Percentiles rank a stretch among this genome's conserved stretches.
These are phyloP conservation scores for Chondrus crispus DNA, from an alignment of 23 red algal species.

Conservation along the genomic window DNA sequence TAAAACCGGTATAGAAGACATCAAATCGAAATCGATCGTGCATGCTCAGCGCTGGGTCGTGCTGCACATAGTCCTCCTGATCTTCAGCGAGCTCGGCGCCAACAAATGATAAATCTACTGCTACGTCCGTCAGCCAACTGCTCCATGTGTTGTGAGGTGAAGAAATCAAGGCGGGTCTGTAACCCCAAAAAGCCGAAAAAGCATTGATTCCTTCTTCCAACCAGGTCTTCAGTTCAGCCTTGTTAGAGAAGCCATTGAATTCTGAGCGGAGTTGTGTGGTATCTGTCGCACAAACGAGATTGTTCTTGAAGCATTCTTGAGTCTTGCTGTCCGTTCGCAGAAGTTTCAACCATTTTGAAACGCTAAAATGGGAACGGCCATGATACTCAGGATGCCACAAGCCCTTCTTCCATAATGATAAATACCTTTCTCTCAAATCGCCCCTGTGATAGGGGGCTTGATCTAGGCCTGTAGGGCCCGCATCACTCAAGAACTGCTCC, in stretches of 20 bases:
- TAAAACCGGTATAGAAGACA: constrained; percentile 64
- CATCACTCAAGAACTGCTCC: constrained; percentile 24
- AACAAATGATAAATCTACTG: constrained; percentile 18
- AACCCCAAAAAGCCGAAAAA: constrained; percentile 65
- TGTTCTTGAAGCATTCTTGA: constrained; percentile 37
- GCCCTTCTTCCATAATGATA: constrained; percentile 5
- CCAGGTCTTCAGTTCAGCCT: constrained; percentile 13
- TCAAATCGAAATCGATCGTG: constrained; percentile 69
- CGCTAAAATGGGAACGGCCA: constrained; percentile 62
- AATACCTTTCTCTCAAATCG: constrained; percentile 21
- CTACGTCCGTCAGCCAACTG: constrained; percentile 41
- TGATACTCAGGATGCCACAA: constrained; percentile 82
- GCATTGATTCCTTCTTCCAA: constrained; percentile 52
- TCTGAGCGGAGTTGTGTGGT: constrained; percentile 15
- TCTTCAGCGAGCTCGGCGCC: constrained; percentile 66
- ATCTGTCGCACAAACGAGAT: constrained; percentile 34
- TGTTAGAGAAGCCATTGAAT: constrained; percentile 32
- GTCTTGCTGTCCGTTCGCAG: constrained; percentile 30
- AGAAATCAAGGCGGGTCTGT: constrained; percentile 52
- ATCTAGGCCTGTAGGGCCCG: constrained; percentile 13
- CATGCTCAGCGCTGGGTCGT: constrained; percentile 7
- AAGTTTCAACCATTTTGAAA: constrained; percentile 26
- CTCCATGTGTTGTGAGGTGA: constrained; percentile 79
- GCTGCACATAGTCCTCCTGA: constrained; percentile 29
- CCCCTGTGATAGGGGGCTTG: constrained; percentile 26